These are phyloP conservation scores for Leptomonas seymouri DNA, from an alignment of 208 protist genomes.

Conservation along the genomic window DNA sequence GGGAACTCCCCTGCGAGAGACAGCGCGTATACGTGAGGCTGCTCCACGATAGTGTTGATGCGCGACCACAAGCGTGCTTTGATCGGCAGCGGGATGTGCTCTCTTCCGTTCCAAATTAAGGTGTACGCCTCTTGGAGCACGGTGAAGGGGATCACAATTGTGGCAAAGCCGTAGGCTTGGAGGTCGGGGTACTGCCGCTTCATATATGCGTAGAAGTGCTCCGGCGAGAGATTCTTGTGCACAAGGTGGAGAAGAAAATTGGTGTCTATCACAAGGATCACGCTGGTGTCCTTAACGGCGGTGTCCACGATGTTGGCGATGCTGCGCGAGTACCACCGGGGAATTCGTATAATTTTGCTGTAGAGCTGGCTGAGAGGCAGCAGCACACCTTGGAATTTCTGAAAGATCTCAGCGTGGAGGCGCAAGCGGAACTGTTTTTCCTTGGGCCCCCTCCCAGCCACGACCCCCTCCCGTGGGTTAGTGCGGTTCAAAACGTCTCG, in stretches of 20 bases:
- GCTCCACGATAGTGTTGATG: conserved; percentile 48
- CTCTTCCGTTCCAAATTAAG: conserved; percentile 59
- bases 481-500: conserved; percentile 55
- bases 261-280: conserved; percentile 75
- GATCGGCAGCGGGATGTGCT: conserved; percentile 41
- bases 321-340: conserved; percentile 54
- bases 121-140: conserved; percentile 63
- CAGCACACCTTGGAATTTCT: conserved; percentile 44
- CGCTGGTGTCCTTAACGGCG: conserved; percentile 37
- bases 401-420: conserved; percentile 52
- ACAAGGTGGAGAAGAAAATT: conserved; percentile 86
- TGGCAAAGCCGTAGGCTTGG: conserved; percentile 22
- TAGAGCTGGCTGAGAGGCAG: conserved; percentile 52
- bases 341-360: conserved; percentile 44
- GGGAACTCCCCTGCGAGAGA: conserved; percentile 68
- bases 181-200: conserved; percentile 55
- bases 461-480: conserved; percentile 33
- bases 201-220: conserved; percentile 72
- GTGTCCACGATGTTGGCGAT: conserved; percentile 42
- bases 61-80: conserved; percentile 76
- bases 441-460: background rate
- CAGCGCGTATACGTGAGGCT: conserved; percentile 56
- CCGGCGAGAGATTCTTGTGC: conserved; percentile 67
- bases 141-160: conserved; percentile 83
- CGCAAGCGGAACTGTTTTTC: conserved; percentile 59